Base-by-base conservation (phyloP, 805 yeast species). In the Vanderwaltozyma yarrowii region DNA sequence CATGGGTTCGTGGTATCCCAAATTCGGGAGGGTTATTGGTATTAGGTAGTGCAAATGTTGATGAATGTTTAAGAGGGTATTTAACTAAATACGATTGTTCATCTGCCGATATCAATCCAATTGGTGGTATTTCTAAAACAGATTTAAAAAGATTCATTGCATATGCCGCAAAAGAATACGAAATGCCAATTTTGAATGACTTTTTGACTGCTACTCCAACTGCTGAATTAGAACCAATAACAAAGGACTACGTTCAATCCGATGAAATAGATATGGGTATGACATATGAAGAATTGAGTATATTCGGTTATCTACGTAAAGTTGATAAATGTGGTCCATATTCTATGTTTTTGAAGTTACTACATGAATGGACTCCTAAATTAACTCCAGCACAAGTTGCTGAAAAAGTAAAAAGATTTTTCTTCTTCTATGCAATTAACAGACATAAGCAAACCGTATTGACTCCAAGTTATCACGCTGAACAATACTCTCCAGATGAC, bases 211-310 rank as follows among this genome's bases (percentile, higher is more conserved):
- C 99, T 0, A 81, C 92, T 0, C 99, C 99, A 23, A 89, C 98
- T 0, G 99, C 99, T 0, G 99, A 92, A 58, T 71, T 92, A 36
- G 99, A 92, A 54, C 99, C 99, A 26, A 89, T 86, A 38, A 92
- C 98, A 0, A 78, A 81, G 46, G 71, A 76, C 40, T 89, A 92
- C 51, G 94, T 89, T 13, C 99, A 92, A 61, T 82, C 94, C 24
- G 99, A 92, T 60, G 99, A 92, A 61, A 78, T 75, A 12, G 99
- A 92, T 56, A 92, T 92, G 99, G 99, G 99, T 2, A 82, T 94
- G 80, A 83, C 96, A 0, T 92, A 92, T 53, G 94, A 88, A 46
- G 98, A 92, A 56, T 70, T 92, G 42, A 80, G 95, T 25, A 69
- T 82, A 6, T 88, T 92, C 66, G 99, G 99, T 12, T 72, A 82